These are phyloP conservation scores for Tephrocybe sp. DNA, from an alignment of 768 basidiomycete species.

Conservation along the genomic window DNA sequence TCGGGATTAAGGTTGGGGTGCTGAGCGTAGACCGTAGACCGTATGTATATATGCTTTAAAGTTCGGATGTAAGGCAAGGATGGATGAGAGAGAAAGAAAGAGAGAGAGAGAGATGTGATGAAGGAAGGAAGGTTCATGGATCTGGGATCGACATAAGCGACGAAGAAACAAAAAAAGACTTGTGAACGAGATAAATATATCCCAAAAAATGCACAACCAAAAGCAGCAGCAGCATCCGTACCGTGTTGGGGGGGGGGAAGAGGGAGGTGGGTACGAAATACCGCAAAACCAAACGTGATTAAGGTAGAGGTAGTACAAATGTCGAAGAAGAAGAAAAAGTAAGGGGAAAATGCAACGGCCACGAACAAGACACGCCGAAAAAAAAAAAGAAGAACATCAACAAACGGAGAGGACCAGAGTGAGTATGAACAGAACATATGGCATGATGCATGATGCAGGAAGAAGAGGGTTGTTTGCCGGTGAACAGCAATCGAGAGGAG, in stretches of 20 bases:
- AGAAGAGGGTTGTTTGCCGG: too few species aligned
- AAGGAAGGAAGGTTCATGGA: neutral
- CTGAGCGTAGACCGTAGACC: neutral
- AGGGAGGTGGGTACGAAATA: neutral
- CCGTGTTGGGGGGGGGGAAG: neutral
- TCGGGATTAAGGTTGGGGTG: neutral
- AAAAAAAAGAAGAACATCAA: neutral
- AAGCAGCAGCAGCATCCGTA: neutral
- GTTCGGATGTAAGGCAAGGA: too few species aligned
- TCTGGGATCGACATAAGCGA: neutral
- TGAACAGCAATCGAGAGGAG: too few species aligned
- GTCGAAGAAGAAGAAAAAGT: too few species aligned
- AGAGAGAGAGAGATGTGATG: too few species aligned
- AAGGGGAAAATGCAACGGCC: neutral
- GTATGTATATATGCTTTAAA: too few species aligned
- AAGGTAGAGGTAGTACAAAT: too few species aligned
- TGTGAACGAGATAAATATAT: constrained; percentile 19
- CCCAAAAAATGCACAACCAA: constrained; percentile 18
- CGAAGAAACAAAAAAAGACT: neutral
- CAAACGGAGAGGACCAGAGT: too few species aligned
- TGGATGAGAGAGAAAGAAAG: too few species aligned
- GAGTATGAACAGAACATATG: too few species aligned
- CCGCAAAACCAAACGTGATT: too few species aligned
- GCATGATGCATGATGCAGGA: too few species aligned
- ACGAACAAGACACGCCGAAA: neutral